These are phyloP conservation scores for Plantago lanceolata DNA, from an alignment of 305 asterid species.

Conservation along the genomic window DNA sequence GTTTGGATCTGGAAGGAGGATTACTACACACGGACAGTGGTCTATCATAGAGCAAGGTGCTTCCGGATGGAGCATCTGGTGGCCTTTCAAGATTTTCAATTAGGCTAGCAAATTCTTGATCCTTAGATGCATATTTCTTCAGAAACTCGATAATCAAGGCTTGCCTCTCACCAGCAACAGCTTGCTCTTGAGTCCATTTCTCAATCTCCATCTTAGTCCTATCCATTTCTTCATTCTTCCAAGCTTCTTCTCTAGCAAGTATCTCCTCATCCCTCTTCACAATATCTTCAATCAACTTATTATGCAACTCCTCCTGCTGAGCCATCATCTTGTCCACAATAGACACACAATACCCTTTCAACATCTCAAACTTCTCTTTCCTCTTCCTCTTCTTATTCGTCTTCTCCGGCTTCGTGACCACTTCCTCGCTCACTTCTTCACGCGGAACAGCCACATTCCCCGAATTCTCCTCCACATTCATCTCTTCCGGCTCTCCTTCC, in stretches of 20 bases:
- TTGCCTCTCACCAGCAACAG: constrained; percentile 50
- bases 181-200: constrained; percentile 44
- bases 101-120: constrained; percentile 17
- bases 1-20: neutral
- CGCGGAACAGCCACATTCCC: constrained; percentile 13
- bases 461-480: constrained; percentile 21
- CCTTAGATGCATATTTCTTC: constrained; percentile 36
- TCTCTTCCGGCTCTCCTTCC: constrained; percentile 18
- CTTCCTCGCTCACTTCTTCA: constrained; percentile 20
- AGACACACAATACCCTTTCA: constrained; percentile 45
- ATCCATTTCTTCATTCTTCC: constrained; percentile 52
- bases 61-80: neutral
- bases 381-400: constrained; percentile 41
- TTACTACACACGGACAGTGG: neutral
- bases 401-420: constrained; percentile 6
- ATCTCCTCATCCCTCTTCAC: constrained; percentile 52
- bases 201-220: constrained; percentile 45
- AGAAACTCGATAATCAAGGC: constrained; percentile 48
- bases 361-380: constrained; percentile 36
- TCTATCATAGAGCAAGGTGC: neutral
- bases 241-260: constrained; percentile 50
- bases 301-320: constrained; percentile 61
- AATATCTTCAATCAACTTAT: constrained; percentile 44
- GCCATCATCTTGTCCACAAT: constrained; percentile 49
- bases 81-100: constrained; percentile 11